phyloP scores from a whole-genome alignment of 305 asterid species.

The Fraxinus sp. region DNA sequence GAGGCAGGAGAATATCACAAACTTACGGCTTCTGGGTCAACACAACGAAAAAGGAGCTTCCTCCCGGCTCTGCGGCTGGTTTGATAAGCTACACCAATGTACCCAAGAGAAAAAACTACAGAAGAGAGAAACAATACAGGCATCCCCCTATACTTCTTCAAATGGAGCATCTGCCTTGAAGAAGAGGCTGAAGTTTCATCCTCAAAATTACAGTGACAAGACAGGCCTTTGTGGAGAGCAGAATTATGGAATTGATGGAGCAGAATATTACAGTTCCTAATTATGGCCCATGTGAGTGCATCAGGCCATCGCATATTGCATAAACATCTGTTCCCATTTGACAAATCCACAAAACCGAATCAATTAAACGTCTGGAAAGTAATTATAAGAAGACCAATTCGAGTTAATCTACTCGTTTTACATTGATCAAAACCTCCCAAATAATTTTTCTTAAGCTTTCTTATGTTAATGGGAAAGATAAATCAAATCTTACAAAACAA shows the following conservation, averaged over 20 bases:
- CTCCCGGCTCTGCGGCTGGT: constrained; percentile 80
- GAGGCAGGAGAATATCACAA: constrained; percentile 10
- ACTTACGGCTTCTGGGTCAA: constrained; percentile 85
- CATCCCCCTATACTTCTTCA: constrained; percentile 96
- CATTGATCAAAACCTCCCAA: not conserved
- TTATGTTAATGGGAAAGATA: not conserved
- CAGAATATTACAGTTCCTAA: constrained; percentile 75
- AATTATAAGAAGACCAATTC: not conserved
- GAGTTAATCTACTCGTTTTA: not conserved
- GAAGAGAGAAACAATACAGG: constrained; percentile 87
- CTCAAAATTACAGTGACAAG: constrained; percentile 71
- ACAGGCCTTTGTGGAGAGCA: constrained; percentile 75
- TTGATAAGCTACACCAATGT: constrained; percentile 77
- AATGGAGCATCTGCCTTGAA: constrained; percentile 75
- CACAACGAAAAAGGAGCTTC: constrained; percentile 35
- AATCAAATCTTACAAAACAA: not conserved
- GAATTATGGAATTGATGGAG: constrained; percentile 60
- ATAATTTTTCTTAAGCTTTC: not conserved
- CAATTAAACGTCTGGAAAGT: constrained; percentile 3
- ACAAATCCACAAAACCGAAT: constrained; percentile 23
- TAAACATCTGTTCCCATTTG: constrained; percentile 57
- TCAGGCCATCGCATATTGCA: constrained; percentile 62
- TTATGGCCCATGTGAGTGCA: constrained; percentile 81
- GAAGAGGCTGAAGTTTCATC: constrained; percentile 61
- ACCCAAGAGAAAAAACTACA: constrained; percentile 88